Evolutionary conservation across 768 basidiomycete genomes (phyloP).

Genomic region (Phaeotremella fagi): DNA sequence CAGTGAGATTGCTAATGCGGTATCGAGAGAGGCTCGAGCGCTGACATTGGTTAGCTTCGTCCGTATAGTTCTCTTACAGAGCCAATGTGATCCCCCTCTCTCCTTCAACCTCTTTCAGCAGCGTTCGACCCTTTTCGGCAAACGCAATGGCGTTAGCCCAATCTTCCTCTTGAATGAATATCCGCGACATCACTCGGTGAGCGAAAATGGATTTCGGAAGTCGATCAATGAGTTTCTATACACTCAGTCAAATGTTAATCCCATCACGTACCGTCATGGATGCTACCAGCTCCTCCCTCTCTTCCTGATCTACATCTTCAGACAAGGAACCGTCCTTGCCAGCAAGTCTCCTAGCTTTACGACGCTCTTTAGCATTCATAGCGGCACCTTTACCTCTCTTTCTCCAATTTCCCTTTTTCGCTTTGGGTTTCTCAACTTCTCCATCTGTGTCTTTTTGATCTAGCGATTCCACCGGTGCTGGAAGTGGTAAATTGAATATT

Average conservation of each 20-base stretch:
- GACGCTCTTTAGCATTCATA: constrained; percentile 33
- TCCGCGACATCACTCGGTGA: constrained; percentile 60
- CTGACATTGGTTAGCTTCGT: too few species aligned
- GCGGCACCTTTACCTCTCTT: constrained; percentile 10
- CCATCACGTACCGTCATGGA: constrained; percentile 57
- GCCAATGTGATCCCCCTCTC: constrained; percentile 58
- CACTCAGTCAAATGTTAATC: constrained; percentile 7
- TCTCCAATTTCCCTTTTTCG: constrained; percentile 8
- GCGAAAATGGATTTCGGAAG: constrained; percentile 62
- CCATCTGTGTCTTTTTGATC: not conserved
- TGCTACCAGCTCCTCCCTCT: constrained; percentile 60
- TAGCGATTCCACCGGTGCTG: constrained; percentile 51
- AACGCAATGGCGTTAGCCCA: constrained; percentile 66
- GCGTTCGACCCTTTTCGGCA: constrained; percentile 65
- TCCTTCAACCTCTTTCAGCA: constrained; percentile 56
- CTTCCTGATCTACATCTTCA: constrained; percentile 46
- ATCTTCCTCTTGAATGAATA: constrained; percentile 67
- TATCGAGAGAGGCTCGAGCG: constrained; percentile 57
- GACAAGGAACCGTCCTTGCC: constrained; percentile 31
- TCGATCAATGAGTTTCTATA: constrained; percentile 35
- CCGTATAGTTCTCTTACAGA: constrained; percentile 50
- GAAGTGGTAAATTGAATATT: constrained; percentile 55
- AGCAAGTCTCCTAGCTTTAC: constrained; percentile 31
- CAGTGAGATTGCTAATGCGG: constrained; percentile 66
- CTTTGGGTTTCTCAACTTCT: constrained; percentile 4